Percentiles rank a stretch among this genome's conserved stretches.
phyloP scores from a whole-genome alignment of 1,284 basidiomycete genomes.

The Puccinia hordei region DNA sequence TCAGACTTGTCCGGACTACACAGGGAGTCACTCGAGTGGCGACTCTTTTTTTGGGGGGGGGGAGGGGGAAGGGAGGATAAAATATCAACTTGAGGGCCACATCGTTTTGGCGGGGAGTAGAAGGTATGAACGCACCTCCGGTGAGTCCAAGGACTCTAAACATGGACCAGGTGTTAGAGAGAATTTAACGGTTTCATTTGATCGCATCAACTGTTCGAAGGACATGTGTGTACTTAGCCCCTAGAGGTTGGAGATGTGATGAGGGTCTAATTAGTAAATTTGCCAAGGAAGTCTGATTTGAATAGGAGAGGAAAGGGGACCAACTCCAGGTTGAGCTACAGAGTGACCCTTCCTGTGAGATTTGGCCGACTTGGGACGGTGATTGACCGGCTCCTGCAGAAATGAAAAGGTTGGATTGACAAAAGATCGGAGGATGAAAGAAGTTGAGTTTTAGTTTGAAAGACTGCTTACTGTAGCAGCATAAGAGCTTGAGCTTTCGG shows the following conservation, averaged over 20 bases:
- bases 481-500: neutral
- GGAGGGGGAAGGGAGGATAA: too few species aligned
- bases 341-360: slow-evolving; percentile 21
- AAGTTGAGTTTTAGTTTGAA: neutral
- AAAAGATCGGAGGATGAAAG: too few species aligned
- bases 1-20: slow-evolving; percentile 6
- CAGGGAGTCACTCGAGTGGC: slow-evolving; percentile 15
- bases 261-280: neutral
- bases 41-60: slow-evolving; percentile 16
- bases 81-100: too few species aligned
- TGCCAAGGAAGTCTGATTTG: too few species aligned
- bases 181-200: slow-evolving; percentile 31
- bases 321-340: neutral
- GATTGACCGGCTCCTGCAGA: neutral
- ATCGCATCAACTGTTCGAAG: slow-evolving; percentile 23
- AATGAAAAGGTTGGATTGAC: neutral
- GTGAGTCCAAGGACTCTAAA: slow-evolving; percentile 12
- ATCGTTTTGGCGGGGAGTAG: too few species aligned
- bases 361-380: neutral
- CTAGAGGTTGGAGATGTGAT: neutral
- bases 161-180: slow-evolving; percentile 16
- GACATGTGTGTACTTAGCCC: neutral
- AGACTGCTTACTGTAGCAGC: neutral
- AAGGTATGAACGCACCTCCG: neutral
- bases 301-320: neutral